A percentile compares a stretch with the other conserved stretches of the same genome.
These are phyloP conservation scores for Beauveria brongniartii DNA, from an alignment of 2,329 filamentous ascomycete species.

Conservation along the genomic window DNA sequence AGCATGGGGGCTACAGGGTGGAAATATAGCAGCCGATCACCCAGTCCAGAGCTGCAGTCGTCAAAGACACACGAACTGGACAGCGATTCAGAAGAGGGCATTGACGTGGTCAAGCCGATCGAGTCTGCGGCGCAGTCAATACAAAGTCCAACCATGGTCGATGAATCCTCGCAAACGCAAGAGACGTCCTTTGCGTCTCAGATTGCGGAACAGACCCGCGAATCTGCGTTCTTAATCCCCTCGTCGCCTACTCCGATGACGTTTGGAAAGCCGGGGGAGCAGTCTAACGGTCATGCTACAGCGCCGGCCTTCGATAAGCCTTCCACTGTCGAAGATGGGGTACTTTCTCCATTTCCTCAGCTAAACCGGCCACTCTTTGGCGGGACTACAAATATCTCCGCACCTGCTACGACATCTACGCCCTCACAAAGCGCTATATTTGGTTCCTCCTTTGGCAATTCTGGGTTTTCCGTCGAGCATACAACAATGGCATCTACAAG, in stretches of 20 bases:
- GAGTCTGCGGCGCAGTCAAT: slow-evolving; percentile 10
- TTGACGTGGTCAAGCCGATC: slow-evolving; percentile 8
- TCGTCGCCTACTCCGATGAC: slow-evolving; percentile 12
- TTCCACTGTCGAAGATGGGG: not conserved
- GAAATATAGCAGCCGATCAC: slow-evolving; percentile 65
- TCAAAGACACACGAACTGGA: slow-evolving; percentile 20
- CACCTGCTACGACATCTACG: not conserved
- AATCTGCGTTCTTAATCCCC: slow-evolving; percentile 6
- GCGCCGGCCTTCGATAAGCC: not conserved
- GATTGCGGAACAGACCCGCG: slow-evolving; percentile 20
- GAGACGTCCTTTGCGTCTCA: slow-evolving; percentile 21
- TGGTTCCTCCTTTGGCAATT: not conserved
- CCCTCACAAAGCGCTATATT: not conserved
- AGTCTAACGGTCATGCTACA: not conserved
- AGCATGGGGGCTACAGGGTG: slow-evolving; percentile 60
- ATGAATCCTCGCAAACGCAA: slow-evolving; percentile 28
- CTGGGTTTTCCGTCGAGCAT: slow-evolving; percentile 1
- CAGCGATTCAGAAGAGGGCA: slow-evolving; percentile 13
- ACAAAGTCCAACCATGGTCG: slow-evolving; percentile 23
- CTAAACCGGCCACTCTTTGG: not conserved
- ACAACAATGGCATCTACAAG: slow-evolving; percentile 6
- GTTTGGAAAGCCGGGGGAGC: not conserved
- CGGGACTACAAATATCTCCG: not conserved
- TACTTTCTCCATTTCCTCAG: not conserved
- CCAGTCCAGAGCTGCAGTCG: slow-evolving; percentile 56